Conservation (phyloP, 768 basidiomycete species). For the Mycena alexandri region DNA sequence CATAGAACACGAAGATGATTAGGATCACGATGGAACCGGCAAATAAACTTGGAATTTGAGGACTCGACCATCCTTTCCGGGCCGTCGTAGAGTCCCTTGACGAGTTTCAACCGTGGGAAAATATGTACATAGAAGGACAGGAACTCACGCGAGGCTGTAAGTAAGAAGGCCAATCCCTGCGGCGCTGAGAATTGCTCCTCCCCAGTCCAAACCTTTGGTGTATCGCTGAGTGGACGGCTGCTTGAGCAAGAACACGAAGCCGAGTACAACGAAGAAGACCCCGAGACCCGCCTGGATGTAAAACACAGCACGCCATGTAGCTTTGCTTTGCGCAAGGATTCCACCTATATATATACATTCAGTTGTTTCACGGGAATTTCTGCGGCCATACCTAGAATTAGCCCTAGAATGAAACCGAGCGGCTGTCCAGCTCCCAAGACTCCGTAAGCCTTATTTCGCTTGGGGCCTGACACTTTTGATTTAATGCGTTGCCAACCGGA, state of each 20-base stretch:
- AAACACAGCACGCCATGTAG: slow-evolving; percentile 51
- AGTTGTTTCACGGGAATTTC: background rate
- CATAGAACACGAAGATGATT: slow-evolving; percentile 44
- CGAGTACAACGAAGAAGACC: slow-evolving; percentile 43
- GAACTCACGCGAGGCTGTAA: slow-evolving; percentile 49
- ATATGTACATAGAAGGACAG: background rate
- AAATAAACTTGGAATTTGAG: slow-evolving; percentile 48
- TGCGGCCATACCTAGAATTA: slow-evolving; percentile 44
- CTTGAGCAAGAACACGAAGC: slow-evolving; percentile 40
- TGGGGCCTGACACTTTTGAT: slow-evolving; percentile 34
- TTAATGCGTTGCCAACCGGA: background rate
- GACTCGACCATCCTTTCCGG: slow-evolving; percentile 48
- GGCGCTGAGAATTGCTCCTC: slow-evolving; percentile 49
- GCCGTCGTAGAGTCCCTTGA: slow-evolving; percentile 48
- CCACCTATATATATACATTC: slow-evolving; percentile 41
- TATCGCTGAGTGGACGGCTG: slow-evolving; percentile 41
- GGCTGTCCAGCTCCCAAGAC: slow-evolving; percentile 51
- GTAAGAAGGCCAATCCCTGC: slow-evolving; percentile 49
- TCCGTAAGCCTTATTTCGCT: slow-evolving; percentile 49
- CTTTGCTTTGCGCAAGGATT: slow-evolving; percentile 45
- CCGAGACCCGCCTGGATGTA: slow-evolving; percentile 50
- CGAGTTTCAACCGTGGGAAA: background rate
- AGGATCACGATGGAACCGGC: slow-evolving; percentile 45
- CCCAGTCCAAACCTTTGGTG: slow-evolving; percentile 51
- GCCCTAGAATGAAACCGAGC: slow-evolving; percentile 49